Conservation (phyloP, 225 moss, liverwort and hornwort genomes). For the Ulota crispa region DNA sequence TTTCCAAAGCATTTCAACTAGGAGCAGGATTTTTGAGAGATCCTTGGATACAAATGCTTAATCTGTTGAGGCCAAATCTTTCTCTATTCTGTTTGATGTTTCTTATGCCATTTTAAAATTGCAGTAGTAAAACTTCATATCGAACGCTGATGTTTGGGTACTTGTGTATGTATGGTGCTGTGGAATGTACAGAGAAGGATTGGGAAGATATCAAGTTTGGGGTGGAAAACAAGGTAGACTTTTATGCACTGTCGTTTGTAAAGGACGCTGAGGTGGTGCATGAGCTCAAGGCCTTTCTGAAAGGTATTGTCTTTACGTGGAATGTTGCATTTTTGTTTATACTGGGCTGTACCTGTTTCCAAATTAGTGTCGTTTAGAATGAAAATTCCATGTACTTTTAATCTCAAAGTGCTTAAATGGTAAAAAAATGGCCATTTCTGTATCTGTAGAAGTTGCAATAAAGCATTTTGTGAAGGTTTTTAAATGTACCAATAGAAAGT, state of each 20-base stretch:
- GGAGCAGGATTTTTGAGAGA: neutral
- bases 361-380: neutral
- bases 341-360: neutral
- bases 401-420: neutral
- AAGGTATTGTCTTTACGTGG: conserved; percentile 35
- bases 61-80: neutral
- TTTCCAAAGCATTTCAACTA: neutral
- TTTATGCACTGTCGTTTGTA: conserved; percentile 93
- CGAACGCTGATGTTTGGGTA: neutral
- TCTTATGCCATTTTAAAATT: neutral
- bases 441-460: neutral
- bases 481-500: neutral
- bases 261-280: conserved; percentile 98
- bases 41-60: neutral
- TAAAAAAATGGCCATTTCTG: neutral
- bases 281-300: conserved; percentile 84
- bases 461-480: neutral
- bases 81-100: neutral
- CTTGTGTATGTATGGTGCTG: neutral
- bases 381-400: neutral
- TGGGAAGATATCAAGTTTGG: conserved; percentile 99
- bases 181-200: conserved; percentile 75
- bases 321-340: neutral
- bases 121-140: neutral
- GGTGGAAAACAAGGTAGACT: conserved; percentile 94